Conservation (phyloP, 345 rosid genomes). For the Linum usitatissimum region DNA sequence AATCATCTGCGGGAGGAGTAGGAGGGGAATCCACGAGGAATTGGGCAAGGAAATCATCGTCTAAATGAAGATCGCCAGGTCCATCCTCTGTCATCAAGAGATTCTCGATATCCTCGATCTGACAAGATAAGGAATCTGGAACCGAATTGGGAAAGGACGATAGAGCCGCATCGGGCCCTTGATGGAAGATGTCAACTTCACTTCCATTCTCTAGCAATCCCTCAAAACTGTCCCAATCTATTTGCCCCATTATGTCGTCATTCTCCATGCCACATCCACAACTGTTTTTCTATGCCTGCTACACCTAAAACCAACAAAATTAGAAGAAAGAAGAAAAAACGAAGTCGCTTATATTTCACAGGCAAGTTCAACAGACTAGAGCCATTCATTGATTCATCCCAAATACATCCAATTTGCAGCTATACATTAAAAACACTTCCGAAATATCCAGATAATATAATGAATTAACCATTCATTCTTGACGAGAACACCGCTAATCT, state of each 20-base stretch:
- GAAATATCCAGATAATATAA: too few relatives aligned
- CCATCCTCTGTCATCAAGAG: constrained; percentile 39
- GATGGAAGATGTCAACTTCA: constrained; percentile 7
- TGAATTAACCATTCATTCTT: too few relatives aligned
- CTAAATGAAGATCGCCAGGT: constrained; percentile 9
- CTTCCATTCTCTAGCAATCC: constrained; percentile 16
- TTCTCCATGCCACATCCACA: constrained; percentile 4
- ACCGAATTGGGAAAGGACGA: constrained; percentile 13
- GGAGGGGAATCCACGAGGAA: constrained; percentile 32
- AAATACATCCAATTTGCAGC: too few relatives aligned
- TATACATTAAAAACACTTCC: too few relatives aligned
- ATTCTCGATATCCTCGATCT: constrained; percentile 40
- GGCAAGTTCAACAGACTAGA: too few relatives aligned
- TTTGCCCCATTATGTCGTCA: constrained; percentile 17
- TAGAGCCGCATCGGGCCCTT: constrained; percentile 7
- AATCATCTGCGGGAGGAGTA: constrained; percentile 12
- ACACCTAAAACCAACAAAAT: background rate
- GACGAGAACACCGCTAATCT: too few relatives aligned
- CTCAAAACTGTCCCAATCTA: constrained; percentile 21
- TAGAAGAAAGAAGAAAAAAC: too few relatives aligned
- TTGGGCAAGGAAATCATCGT: constrained; percentile 31
- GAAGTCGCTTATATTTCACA: too few relatives aligned
- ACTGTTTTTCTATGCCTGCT: background rate
- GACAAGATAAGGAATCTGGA: constrained; percentile 24
- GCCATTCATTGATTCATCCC: too few relatives aligned